Evolutionary conservation across 306 rosid species (phyloP), one percentile per base, ranked within the genome.

Genomic region (Fragaria nilgerrensis): DNA sequence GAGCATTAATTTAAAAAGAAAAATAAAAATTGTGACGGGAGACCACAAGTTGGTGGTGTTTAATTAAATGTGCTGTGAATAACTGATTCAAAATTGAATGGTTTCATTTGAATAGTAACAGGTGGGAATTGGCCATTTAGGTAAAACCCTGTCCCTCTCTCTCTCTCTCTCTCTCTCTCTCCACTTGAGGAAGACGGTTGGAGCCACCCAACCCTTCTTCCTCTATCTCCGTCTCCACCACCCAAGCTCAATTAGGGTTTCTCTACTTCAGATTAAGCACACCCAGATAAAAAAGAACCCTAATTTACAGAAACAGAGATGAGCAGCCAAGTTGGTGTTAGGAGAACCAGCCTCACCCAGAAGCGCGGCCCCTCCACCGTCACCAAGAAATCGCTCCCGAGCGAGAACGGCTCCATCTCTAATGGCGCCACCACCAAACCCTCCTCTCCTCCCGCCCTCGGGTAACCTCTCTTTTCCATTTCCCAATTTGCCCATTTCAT

Each of bases 371-470:
- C 97, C 19, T 76, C 91, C 5, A 56, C 90, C 20, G 75, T 86
- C 39, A 74, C 78, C 37, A 91, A 86, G 82, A 93, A 81, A 66
- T 45, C 88, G 1, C 22, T 41, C 3, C 52, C 87, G 5, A 23
- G 47, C 15, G 95, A 88, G 7, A 87, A 87, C 16, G 90, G 89
- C 66, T 59, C 49, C 27, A 9, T 53, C 87, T 5, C 53, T 65
- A 85, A 85, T 75, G 91, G 87, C 47, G 77, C 82, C 59, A 47
- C 71, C 62, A 11, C 75, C 79, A 90, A 84, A 68, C 86, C 95
- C 70, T 81, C 88, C 22, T 95, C 98, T 87, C 97, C 97, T 73
- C 76, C 87, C 17, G 20, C 74, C 1, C 81, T 47, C n/a, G 68
- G 87, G 97, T 90, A 66, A 70, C 75, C 69, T 43, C n/a, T 59